Base-by-base conservation (phyloP, 352 stramenopile species). In the Pythium volutum region DNA sequence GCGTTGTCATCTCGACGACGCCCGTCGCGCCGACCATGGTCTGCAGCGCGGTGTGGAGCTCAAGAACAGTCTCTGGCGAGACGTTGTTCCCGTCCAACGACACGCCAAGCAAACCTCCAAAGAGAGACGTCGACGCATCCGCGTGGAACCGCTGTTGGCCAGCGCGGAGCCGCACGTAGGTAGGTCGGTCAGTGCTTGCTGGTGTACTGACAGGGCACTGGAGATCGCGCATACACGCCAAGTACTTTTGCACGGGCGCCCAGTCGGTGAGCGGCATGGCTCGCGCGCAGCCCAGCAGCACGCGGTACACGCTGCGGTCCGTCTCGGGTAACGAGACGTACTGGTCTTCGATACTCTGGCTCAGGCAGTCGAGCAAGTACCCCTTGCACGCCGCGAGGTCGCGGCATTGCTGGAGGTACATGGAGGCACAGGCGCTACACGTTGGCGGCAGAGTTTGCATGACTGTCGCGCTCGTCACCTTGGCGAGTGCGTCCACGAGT, bases 351-450 rank as follows among this genome's bases (percentile, higher is more conserved):
- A 69, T n/a, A 43, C 55, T 69, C 48, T 31, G 27, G 20, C 9
- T 23, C 11, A 69, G 16, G 31, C 62, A 69, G 14, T 63, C 62
- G 29, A 63, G 38, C 11, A 69, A 31, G 23, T 67, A 55, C 1
- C 46, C 29, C 7, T n/a, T 45, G 31, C 54, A 61, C 27, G 2
- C 51, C 20, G 54, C 42, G 0, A 43, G 16, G 18, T 39, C 23
- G 20, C 11, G 36, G 22, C 36, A 58, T 15, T 29, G 14, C 10
- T 34, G 15, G 11, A 66, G 31, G 27, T 59, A 55, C 50, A 22
- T 15, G 0, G 33, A 25, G 27, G 41, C 51, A 16, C 59, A 67
- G 2, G 11, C 43, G 15, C 2, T 34, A 49, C 59, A 67, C 18
- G 18, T 4, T 27, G 18, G 42, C n/a, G 8, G n/a, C n/a, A 26